Evolutionary conservation across 148 eudicot species (phyloP), one percentile per base, ranked within the genome.

Genomic region (Tetragonia tetragonoides): DNA sequence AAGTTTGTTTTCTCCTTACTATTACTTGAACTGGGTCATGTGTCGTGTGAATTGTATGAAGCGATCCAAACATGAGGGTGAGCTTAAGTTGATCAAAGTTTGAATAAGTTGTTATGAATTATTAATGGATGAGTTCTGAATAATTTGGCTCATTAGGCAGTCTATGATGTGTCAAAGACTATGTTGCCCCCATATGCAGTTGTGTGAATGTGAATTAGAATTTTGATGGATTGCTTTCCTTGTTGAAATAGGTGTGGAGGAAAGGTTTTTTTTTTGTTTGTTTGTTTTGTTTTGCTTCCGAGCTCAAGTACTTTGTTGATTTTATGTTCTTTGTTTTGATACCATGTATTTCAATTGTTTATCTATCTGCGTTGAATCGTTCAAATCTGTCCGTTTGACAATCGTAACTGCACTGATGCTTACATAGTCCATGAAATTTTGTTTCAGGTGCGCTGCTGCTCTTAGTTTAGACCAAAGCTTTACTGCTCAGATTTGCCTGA

Each of bases 381-480:
- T 67, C 57, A 21, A 16, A 41, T 20, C 60, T 38, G 21, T 24
- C 70, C 8, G 38, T 17, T 73, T 73, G 37, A 37, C 42, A n/a
- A 59, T 73, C 21, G 51, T 42, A 44, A 68, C 4, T 78, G 46
- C 38, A 60, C 70, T 20, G 37, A 78, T 39, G 24, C 61, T 60
- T 56, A 21, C 61, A 53, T 7, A 14, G 28, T 70, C 60, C 21
- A 15, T 65, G 41, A 70, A 76, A 68, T 72, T 67, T 59, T 77
- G 62, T 85, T 86, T 74, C 88, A 83, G 86, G 86, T 86, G 62
- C 34, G 73, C 73, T 69, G 83, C 79, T 83, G 82, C 77, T 64
- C 73, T 51, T 75, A 38, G 67, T 40, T 49, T 72, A 56, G 76
- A 81, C 82, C 66, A 75, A 64, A 14, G 51, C 54, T 70, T 62